These are phyloP conservation scores for Cyclotella kingstonii DNA, from an alignment of 108 stramenopile species.

Conservation along the genomic window DNA sequence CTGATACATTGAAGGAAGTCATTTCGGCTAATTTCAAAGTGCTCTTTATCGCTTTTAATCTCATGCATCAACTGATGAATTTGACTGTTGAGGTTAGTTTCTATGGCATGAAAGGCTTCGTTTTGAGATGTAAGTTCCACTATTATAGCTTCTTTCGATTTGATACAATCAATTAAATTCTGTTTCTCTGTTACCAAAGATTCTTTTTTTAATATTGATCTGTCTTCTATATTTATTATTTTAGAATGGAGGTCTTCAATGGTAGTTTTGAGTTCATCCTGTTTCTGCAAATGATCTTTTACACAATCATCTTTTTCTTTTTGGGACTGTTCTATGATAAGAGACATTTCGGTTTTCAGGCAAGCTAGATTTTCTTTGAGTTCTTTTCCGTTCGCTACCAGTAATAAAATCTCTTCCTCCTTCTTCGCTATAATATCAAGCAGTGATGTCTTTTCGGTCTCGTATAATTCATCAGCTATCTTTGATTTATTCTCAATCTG, in stretches of 20 bases:
- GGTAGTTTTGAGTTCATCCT: background rate
- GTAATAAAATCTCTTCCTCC: too few relatives aligned
- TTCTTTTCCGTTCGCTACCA: too few relatives aligned
- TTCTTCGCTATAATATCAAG: too few relatives aligned
- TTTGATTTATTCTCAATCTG: too few relatives aligned
- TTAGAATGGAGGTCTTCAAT: background rate
- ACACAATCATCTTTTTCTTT: background rate
- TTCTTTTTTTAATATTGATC: background rate
- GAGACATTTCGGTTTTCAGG: too few relatives aligned
- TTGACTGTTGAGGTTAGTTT: too few relatives aligned
- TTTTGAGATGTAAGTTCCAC: background rate
- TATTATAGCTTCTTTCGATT: background rate
- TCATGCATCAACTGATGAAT: background rate
- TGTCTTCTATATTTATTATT: background rate
- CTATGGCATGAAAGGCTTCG: background rate
- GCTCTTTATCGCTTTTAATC: background rate
- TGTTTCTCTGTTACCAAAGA: background rate
- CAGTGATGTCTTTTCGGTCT: too few relatives aligned
- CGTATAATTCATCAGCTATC: too few relatives aligned
- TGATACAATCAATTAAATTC: too few relatives aligned
- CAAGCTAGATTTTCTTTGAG: too few relatives aligned
- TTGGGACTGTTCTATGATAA: background rate
- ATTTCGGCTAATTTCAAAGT: too few relatives aligned
- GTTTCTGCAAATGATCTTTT: background rate
- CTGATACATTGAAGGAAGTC: too few relatives aligned